Conservation (phyloP, 208 protist species). For the Trypanosoma brucei region DNA sequence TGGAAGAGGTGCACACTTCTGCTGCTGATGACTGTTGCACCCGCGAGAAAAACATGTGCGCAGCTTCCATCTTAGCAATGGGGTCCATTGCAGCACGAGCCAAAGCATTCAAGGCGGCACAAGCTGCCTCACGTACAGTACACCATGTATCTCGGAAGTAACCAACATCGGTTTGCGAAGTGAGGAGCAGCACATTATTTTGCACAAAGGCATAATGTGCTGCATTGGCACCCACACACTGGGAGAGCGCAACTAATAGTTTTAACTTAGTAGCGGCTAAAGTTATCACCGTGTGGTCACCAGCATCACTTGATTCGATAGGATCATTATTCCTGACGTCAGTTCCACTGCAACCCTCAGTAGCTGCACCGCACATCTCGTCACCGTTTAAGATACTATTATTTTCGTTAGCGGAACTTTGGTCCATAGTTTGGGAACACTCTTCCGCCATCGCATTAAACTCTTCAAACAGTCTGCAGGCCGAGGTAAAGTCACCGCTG, state of each 20-base stretch:
- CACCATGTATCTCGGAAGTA: constrained; percentile 12
- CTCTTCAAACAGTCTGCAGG: constrained; percentile 6
- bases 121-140: constrained; percentile 15
- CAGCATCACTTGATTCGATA: background rate
- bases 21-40: constrained; percentile 23
- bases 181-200: constrained; percentile 26
- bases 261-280: constrained; percentile 11
- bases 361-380: background rate
- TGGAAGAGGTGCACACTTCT: constrained; percentile 17
- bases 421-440: background rate
- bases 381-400: background rate
- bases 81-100: constrained; percentile 28
- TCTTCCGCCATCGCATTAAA: constrained; percentile 4
- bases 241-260: constrained; percentile 28
- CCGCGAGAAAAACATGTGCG: constrained; percentile 18
- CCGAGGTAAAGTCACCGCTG: constrained; percentile 10
- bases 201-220: constrained; percentile 36
- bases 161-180: constrained; percentile 36
- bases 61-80: constrained; percentile 10
- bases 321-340: background rate
- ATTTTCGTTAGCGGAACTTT: background rate
- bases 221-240: constrained; percentile 31
- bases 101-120: constrained; percentile 29
- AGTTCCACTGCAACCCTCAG: background rate
- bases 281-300: background rate